Conservation (phyloP, 73 alveolate species). For the Paramecium bursaria region DNA sequence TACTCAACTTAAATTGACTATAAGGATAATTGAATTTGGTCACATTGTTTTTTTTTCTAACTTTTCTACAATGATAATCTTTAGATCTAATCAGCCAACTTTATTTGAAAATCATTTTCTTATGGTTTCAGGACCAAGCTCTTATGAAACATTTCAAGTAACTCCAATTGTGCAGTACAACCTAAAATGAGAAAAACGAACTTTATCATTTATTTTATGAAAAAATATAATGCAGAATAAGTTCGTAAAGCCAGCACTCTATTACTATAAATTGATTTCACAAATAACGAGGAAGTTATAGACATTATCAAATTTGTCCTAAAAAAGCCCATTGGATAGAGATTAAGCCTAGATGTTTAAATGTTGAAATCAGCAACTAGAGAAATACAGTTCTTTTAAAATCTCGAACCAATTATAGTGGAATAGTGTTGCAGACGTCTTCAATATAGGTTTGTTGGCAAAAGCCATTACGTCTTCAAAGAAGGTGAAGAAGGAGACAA, state of each 20-base stretch:
- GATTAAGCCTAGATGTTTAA: constrained; percentile 17
- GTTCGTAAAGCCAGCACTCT: constrained; percentile 37
- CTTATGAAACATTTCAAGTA: neutral
- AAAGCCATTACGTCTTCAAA: neutral
- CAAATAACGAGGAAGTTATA: constrained; percentile 24
- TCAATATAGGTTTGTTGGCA: neutral
- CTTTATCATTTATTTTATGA: neutral
- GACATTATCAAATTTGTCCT: constrained; percentile 42
- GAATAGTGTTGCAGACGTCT: constrained; percentile 47
- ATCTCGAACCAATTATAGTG: constrained; percentile 18
- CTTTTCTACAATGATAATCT: neutral
- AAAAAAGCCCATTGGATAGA: constrained; percentile 25
- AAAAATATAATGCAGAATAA: constrained; percentile 17
- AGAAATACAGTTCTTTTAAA: neutral
- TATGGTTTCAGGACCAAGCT: neutral
- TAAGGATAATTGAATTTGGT: too few relatives aligned
- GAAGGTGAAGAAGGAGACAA: constrained; percentile 56
- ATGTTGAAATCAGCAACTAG: constrained; percentile 44
- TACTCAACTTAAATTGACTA: neutral
- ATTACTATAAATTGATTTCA: neutral
- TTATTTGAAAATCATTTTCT: neutral
- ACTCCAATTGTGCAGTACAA: neutral
- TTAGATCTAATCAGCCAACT: neutral
- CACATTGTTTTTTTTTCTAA: neutral
- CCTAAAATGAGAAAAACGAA: neutral